Evolutionary conservation across 75 land plant species (phyloP).

Genomic region (Sequoiadendron giganteum): DNA sequence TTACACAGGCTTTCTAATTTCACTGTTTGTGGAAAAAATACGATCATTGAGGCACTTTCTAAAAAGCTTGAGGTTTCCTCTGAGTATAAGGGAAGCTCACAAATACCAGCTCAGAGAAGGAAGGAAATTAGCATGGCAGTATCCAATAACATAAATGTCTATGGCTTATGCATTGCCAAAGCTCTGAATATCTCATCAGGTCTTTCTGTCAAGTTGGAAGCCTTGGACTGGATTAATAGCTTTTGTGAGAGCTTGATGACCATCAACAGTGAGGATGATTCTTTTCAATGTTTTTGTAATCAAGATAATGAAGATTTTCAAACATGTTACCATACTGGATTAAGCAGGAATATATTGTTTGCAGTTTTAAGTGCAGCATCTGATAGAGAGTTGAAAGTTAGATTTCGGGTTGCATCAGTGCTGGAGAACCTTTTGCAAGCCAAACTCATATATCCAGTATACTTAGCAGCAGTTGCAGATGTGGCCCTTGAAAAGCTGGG

Average conservation of each 20-base stretch:
- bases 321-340: slow-evolving; percentile 16
- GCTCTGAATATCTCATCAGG: slow-evolving; percentile 60
- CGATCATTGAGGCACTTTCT: slow-evolving; percentile 7
- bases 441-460: slow-evolving; percentile 46
- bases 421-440: slow-evolving; percentile 67
- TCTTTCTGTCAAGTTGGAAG: slow-evolving; percentile 57
- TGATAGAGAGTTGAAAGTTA: slow-evolving; percentile 73
- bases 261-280: slow-evolving; percentile 10
- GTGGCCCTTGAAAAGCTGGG: slow-evolving; percentile 82
- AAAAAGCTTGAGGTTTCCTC: background rate
- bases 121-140: slow-evolving; percentile 10
- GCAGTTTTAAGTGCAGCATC: slow-evolving; percentile 67
- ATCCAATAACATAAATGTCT: slow-evolving; percentile 39
- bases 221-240: slow-evolving; percentile 61
- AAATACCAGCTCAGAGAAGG: background rate
- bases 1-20: slow-evolving; percentile 49
- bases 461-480: slow-evolving; percentile 50
- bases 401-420: slow-evolving; percentile 54
- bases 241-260: slow-evolving; percentile 25
- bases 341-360: slow-evolving; percentile 37
- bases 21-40: slow-evolving; percentile 35
- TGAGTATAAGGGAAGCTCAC: background rate
- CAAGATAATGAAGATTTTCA: slow-evolving; percentile 6
- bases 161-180: slow-evolving; percentile 32
- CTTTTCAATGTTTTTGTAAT: background rate